These are phyloP conservation scores for Dipteronia sinensis DNA, from an alignment of 345 rosid species.

Conservation along the genomic window DNA sequence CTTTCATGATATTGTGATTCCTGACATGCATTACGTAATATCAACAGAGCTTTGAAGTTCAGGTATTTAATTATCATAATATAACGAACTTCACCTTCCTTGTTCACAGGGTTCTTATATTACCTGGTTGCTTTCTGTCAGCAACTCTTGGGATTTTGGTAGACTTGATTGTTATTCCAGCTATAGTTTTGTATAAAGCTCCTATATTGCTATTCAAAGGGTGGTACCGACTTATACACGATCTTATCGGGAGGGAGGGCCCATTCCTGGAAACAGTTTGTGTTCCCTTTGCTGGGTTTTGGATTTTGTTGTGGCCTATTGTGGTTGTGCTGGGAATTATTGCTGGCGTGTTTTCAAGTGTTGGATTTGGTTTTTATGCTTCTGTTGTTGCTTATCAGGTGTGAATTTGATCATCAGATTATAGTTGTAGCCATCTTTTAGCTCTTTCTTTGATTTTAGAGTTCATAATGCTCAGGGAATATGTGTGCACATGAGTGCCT, in stretches of 20 bases:
- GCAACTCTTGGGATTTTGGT: constrained; percentile 20
- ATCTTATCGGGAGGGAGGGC: constrained; percentile 29
- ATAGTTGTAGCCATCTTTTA: not conserved
- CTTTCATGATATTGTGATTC: not conserved
- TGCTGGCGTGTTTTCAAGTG: constrained; percentile 22
- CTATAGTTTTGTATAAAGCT: constrained; percentile 23
- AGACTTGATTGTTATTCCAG: constrained; percentile 21
- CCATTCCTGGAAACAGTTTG: constrained; percentile 36
- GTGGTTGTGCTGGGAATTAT: constrained; percentile 22
- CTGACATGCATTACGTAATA: not conserved
- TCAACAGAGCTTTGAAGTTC: not conserved
- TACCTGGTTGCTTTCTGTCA: not conserved
- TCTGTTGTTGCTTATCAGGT: constrained; percentile 31
- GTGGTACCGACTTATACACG: constrained; percentile 27
- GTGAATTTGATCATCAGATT: not conserved
- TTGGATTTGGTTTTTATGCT: constrained; percentile 27
- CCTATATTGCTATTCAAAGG: constrained; percentile 31
- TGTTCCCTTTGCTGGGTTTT: constrained; percentile 32
- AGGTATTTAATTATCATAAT: not conserved
- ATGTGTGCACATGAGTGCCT: not conserved
- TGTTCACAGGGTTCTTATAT: not conserved
- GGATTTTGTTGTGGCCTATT: constrained; percentile 29
- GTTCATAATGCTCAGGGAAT: not conserved
- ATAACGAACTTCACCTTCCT: not conserved
- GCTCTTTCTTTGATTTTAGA: not conserved